Conservation (phyloP, 768 basidiomycete species). For the Russula sp. region DNA sequence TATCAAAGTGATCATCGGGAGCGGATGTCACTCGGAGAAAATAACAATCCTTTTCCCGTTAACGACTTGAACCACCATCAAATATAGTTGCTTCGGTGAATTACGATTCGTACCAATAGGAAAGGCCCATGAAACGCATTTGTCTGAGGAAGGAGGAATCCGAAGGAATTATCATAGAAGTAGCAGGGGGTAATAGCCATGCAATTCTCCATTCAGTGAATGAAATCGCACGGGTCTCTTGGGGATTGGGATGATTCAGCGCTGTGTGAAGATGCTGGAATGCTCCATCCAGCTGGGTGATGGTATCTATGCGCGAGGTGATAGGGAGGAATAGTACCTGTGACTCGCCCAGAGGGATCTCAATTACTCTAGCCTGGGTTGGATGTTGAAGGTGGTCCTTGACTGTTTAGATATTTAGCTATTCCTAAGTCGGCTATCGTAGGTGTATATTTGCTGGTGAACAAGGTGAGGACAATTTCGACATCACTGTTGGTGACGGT, state of each 20-base stretch:
- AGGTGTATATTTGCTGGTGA: not conserved
- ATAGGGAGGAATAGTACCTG: conserved; percentile 4
- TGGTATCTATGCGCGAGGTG: conserved; percentile 8
- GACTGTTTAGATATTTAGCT: not conserved
- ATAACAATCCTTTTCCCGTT: not conserved
- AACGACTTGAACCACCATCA: not conserved
- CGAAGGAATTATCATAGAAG: not conserved
- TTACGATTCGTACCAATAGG: not conserved
- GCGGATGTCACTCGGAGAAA: not conserved
- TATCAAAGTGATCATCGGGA: not conserved
- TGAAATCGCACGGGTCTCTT: not conserved
- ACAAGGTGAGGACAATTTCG: not conserved
- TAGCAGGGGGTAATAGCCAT: not conserved
- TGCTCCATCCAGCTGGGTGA: not conserved
- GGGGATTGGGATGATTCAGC: not conserved
- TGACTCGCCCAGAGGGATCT: not conserved
- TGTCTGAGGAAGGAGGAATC: not conserved
- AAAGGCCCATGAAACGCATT: not conserved
- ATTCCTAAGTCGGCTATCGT: not conserved
- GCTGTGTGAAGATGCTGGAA: not conserved
- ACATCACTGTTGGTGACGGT: not conserved
- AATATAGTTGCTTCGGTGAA: not conserved
- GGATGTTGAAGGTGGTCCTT: not conserved
- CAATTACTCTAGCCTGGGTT: not conserved
- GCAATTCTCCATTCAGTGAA: not conserved